These are phyloP conservation scores for Ophiocordyceps camponoti-saundersi DNA, from an alignment of 2,329 filamentous ascomycete genomes.

Conservation along the genomic window DNA sequence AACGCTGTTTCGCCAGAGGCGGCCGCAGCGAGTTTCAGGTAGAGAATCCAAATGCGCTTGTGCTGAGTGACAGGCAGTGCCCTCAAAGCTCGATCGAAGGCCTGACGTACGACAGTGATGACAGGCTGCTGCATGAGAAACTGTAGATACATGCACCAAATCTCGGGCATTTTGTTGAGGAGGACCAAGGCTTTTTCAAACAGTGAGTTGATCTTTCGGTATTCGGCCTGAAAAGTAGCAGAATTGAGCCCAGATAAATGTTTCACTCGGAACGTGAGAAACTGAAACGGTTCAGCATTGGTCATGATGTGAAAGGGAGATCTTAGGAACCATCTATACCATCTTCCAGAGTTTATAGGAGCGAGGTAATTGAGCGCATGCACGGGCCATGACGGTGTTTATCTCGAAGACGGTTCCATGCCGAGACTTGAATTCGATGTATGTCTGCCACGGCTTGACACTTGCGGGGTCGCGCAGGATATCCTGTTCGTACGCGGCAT, in stretches of 20 bases:
- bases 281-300: slow-evolving; percentile 29
- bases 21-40: slow-evolving; percentile 79
- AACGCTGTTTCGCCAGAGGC: slow-evolving; percentile 81
- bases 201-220: slow-evolving; percentile 81
- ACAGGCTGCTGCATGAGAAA: slow-evolving; percentile 88
- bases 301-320: not conserved
- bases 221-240: slow-evolving; percentile 62
- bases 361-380: slow-evolving; percentile 73
- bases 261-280: slow-evolving; percentile 68
- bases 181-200: slow-evolving; percentile 87
- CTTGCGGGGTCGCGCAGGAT: slow-evolving; percentile 70
- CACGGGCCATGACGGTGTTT: slow-evolving; percentile 74
- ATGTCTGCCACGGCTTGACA: slow-evolving; percentile 88
- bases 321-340: slow-evolving; percentile 26
- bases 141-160: slow-evolving; percentile 94
- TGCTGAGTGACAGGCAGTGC: slow-evolving; percentile 91
- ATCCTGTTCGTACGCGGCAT: slow-evolving; percentile 93
- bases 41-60: slow-evolving; percentile 86
- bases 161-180: slow-evolving; percentile 94
- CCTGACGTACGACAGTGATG: slow-evolving; percentile 68
- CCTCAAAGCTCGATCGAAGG: slow-evolving; percentile 82
- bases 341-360: slow-evolving; percentile 99
- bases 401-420: slow-evolving; percentile 78
- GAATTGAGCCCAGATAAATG: slow-evolving; percentile 74
- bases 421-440: slow-evolving; percentile 78